These are phyloP conservation scores for Fomes fomentarius DNA, from an alignment of 1,284 basidiomycete genomes.

Conservation along the genomic window DNA sequence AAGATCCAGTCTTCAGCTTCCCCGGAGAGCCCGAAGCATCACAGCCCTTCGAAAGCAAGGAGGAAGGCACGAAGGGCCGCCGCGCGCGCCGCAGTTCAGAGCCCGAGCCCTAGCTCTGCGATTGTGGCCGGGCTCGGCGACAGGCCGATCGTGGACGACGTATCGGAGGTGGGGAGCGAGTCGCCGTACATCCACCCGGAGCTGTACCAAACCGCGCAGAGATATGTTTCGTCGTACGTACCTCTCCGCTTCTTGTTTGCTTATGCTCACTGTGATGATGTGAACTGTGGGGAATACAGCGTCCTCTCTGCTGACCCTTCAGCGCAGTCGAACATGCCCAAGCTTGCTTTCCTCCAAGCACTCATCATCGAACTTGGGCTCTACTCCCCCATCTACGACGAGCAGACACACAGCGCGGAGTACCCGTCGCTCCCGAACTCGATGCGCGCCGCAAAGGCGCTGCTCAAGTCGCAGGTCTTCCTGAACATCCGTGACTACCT, in stretches of 20 bases:
- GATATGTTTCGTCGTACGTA: slow-evolving; percentile 43
- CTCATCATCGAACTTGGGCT: slow-evolving; percentile 48
- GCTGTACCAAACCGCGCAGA: slow-evolving; percentile 54
- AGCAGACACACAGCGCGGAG: slow-evolving; percentile 14
- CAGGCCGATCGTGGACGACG: slow-evolving; percentile 54
- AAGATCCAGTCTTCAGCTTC: slow-evolving; percentile 18
- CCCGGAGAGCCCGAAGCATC: slow-evolving; percentile 7
- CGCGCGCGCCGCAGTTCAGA: slow-evolving; percentile 10
- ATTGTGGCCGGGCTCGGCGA: slow-evolving; percentile 31
- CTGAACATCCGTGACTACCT: slow-evolving; percentile 75
- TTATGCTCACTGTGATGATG: neutral
- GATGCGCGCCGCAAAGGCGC: slow-evolving; percentile 59
- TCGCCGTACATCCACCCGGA: slow-evolving; percentile 33
- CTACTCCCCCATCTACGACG: slow-evolving; percentile 22
- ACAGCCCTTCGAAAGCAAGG: slow-evolving; percentile 15
- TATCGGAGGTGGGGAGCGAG: slow-evolving; percentile 47
- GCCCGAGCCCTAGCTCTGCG: neutral
- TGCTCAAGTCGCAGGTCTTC: slow-evolving; percentile 67
- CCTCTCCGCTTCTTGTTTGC: neutral
- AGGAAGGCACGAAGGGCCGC: slow-evolving; percentile 27
- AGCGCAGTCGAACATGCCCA: slow-evolving; percentile 45
- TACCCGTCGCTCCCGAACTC: slow-evolving; percentile 54
- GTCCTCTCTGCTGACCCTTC: slow-evolving; percentile 54
- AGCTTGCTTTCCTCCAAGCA: slow-evolving; percentile 44
- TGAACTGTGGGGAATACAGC: slow-evolving; percentile 33